Base-by-base conservation (phyloP, 495 filamentous ascomycete genomes). In the Aspergillus ostianus region DNA sequence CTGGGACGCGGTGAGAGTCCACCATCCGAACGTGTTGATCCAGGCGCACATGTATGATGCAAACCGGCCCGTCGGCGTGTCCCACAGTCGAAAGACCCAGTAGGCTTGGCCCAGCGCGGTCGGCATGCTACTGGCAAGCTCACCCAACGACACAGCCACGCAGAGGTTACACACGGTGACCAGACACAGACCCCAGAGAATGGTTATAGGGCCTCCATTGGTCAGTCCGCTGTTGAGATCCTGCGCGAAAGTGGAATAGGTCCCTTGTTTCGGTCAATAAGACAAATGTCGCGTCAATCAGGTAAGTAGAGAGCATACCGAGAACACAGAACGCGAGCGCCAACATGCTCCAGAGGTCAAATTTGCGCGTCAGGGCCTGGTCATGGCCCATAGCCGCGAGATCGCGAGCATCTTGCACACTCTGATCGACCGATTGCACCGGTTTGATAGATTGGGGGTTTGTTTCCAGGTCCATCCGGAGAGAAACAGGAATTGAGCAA, bases 11-110 rank as follows among this genome's bases (percentile, higher is more conserved):
- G 73, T 73, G 19, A 80, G 60, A 6, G 77, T 78, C 77, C 77
- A 80, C 77, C 77, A 80, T 6, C 77, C 76, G 57, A 78, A 80
- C 10, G 73, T 77, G 60, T 80, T 78, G 61, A 80, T 77, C 77
- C 77, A 78, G 0, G 77, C 77, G 59, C 74, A 77, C 66, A 78
- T 75, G 59, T 80, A 80, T 4, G 74, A 77, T 9, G 67, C 56
- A 19, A 77, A 80, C 0, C 77, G 70, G 0, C 74, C 77, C 12
- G 53, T 60, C 0, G 59, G 69, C 4, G 68, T 68, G 19, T 72
- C 63, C 71, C 72, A 75, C 8, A 80, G 66, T n/a, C 76, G 71
- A 47, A 68, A 70, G 17, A 77, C 68, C 76, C 76, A 78, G 41
- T 78, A 80, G 0, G 76, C 76, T 55, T 79, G 77, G 3, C 77